Base-by-base conservation (phyloP, 2,329 filamentous ascomycete species). In the Botrytis squamosa region DNA sequence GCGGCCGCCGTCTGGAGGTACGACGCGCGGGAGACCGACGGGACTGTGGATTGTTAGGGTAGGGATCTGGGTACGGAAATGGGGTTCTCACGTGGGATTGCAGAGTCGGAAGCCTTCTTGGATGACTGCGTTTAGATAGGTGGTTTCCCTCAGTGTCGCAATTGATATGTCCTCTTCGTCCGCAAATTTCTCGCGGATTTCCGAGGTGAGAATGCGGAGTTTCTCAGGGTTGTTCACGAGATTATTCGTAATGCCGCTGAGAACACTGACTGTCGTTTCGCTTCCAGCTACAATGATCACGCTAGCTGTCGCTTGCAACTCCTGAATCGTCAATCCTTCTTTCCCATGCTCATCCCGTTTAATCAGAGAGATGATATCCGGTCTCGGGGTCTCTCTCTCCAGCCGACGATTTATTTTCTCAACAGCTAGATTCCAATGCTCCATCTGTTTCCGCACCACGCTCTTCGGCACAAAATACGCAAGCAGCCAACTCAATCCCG, bases 61-160 rank as follows among this genome's bases (percentile, higher is more conserved):
- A 5, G 25, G 49, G 25, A n/a, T 55, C 8, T 0, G 10, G 14
- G 3, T 1, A 5, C 0, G 6, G 5, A 6, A 44, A 44, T 9
- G 25, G 25, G 12, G 16, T 55, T 55, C 25, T 55, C 29, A 29
- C 49, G 25, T n/a, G 25, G 49, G 49, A 55, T 55, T n/a, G 16
- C 83, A 85, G 20, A 84, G 74, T 16, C 86, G 80, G 46, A 87
- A 77, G 0, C 79, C 78, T 77, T 87, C 85, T 0, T 85, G 78
- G 2, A 86, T 75, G 25, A 81, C 81, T 1, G 84, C 85, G 6
- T 81, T 76, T 75, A 85, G 80, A 72, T 86, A 86, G 0, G 72
- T 44, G 0, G 85, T 77, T 75, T 60, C 55, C 10, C 40, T 22
- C 4, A 44, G 36, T 14, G 33, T 12, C 7, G 14, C 44, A 20